Base-by-base conservation (phyloP, 148 eudicot species). In the Polygonum maritimum region DNA sequence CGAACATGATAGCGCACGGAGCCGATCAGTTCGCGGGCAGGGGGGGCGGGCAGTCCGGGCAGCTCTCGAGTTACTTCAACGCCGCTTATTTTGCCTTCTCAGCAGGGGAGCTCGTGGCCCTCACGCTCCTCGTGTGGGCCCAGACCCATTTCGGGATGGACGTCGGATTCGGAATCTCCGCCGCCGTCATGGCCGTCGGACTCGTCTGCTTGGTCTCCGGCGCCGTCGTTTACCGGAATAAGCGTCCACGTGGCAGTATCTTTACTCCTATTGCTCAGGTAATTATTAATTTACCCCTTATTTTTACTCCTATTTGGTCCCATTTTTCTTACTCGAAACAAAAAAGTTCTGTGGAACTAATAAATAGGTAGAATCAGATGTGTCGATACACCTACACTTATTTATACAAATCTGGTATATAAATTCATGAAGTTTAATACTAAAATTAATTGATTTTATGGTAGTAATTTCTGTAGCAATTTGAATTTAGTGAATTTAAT, bases 111-210 rank as follows among this genome's bases (percentile, higher is more conserved):
- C 89, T 96, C 52, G 74, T 96, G 48, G 97, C 99, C 52, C 88
- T 96, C 31, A 96, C 99, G 6, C 80, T 91, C 38, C 85, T 96
- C 7, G 99, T 96, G 18, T 96, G 92, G 91, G 88, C 93, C 76
- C 99, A 96, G 77, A 96, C 99, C 1, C 97, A 91, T 69, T 92
- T 97, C 0, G 99, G 99, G 1, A 96, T 96, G 99, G 99, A 96
- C 62, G 77, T 96, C 5, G 99, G 99, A 6, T 96, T 96, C 21
- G 99, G 98, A 0, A 89, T 96, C 44, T 96, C 99, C 0, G 99
- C 99, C 2, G 89, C 90, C 7, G 98, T 83, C 60, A 96, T 96
- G 99, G 93, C 93, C 1, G 41, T 92, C 85, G 99, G 99, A 1
- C 67, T 96, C 45, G 81, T 96, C 26, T 70, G 87, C 81, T 82